Evolutionary conservation across 2,329 filamentous ascomycete genomes (phyloP).

Genomic region (Sporothrix variecibatus): DNA sequence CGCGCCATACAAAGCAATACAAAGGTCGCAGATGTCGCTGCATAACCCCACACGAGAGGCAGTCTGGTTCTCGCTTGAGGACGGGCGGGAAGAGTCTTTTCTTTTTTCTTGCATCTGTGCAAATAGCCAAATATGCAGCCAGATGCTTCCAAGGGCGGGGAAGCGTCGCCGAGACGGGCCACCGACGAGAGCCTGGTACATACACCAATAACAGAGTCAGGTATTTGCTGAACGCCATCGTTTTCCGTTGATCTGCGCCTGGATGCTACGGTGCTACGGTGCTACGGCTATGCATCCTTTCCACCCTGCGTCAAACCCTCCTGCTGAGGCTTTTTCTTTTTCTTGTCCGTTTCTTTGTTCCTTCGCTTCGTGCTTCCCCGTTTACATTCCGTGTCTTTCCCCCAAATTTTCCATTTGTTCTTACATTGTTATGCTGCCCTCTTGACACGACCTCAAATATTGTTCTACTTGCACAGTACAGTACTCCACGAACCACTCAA

Average conservation of each 20-base stretch:
- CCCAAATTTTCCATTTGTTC: neutral
- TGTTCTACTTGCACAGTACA: neutral
- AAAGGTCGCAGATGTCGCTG: neutral
- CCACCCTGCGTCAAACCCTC: neutral
- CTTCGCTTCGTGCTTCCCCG: neutral
- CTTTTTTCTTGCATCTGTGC: neutral
- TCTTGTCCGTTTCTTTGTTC: neutral
- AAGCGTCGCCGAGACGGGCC: neutral
- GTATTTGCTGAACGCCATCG: neutral
- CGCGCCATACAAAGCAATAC: neutral
- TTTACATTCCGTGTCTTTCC: neutral
- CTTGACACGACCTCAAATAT: neutral
- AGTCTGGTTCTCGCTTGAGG: neutral
- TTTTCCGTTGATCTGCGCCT: neutral
- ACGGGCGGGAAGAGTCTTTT: neutral
- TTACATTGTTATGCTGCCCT: neutral
- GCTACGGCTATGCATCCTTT: conserved; percentile 4
- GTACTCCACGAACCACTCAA: neutral
- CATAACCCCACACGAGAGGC: neutral
- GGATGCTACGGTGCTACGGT: conserved; percentile 17
- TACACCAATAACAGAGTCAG: neutral
- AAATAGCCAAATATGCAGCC: neutral
- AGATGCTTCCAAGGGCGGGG: neutral
- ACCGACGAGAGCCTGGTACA: neutral
- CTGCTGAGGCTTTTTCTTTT: neutral